phyloP scores from a whole-genome alignment of 2,329 filamentous ascomycete species.

The Stemphylium vesicarium region DNA sequence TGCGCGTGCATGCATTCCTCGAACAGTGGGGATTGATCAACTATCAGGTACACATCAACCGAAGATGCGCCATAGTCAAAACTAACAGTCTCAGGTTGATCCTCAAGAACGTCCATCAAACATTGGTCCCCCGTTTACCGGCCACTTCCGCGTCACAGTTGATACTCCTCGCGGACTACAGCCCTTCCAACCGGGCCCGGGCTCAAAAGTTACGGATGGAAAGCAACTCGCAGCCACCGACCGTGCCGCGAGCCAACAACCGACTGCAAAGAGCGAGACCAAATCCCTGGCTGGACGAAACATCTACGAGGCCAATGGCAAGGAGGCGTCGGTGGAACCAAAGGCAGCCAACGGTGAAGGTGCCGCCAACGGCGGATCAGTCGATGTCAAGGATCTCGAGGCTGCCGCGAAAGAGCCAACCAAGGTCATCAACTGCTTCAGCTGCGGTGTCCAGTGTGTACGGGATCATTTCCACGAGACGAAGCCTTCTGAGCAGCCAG shows the following conservation, averaged over 20 bases:
- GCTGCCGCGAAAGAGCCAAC: conserved; percentile 66
- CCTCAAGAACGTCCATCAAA: conserved; percentile 93
- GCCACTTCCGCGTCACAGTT: conserved; percentile 94
- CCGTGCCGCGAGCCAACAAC: conserved; percentile 67
- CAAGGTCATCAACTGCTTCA: conserved; percentile 79
- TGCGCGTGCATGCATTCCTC: conserved; percentile 96
- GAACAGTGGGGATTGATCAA: conserved; percentile 99
- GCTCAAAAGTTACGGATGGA: conserved; percentile 66
- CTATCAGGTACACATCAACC: conserved; percentile 75
- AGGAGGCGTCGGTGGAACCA: conserved; percentile 74
- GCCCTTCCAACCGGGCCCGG: conserved; percentile 89
- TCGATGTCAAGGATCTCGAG: conserved; percentile 70
- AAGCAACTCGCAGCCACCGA: conserved; percentile 74
- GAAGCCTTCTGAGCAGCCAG: conserved; percentile 61
- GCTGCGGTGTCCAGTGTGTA: conserved; percentile 90
- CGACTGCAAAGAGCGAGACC: conserved; percentile 76
- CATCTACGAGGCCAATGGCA: conserved; percentile 91
- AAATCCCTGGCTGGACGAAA: conserved; percentile 95
- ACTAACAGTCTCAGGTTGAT: conserved; percentile 73
- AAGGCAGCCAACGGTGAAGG: conserved; percentile 67
- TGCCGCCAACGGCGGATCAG: conserved; percentile 68
- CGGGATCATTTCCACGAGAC: conserved; percentile 72
- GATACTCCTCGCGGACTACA: conserved; percentile 95
- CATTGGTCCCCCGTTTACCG: conserved; percentile 94
- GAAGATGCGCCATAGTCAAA: neutral